Percentiles rank a stretch among this genome's conserved stretches.
phyloP scores from a whole-genome alignment of 257 asterid species.

The Nicotiana tabacum region DNA sequence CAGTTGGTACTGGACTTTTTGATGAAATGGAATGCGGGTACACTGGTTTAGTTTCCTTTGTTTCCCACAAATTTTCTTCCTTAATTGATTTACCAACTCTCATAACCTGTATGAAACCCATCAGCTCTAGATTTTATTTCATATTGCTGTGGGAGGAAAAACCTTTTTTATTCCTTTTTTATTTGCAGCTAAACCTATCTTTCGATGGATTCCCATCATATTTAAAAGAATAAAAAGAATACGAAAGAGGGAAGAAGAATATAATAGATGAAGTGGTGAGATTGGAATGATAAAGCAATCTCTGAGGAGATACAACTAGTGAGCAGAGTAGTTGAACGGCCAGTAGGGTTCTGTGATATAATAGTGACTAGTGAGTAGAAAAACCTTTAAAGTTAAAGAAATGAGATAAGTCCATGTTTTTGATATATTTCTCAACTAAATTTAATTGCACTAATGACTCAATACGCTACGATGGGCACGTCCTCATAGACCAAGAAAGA shows the following conservation, averaged over 20 bases:
- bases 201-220: neutral
- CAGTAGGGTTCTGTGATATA: neutral
- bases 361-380: neutral
- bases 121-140: neutral
- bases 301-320: neutral
- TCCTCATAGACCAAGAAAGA: neutral
- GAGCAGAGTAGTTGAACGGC: neutral
- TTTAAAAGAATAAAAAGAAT: neutral
- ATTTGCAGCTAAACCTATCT: neutral
- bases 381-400: neutral
- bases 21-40: conserved; percentile 77
- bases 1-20: conserved; percentile 74
- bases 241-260: neutral
- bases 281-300: neutral
- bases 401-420: neutral
- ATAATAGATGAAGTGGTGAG: neutral
- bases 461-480: neutral
- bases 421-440: neutral
- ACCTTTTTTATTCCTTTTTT: neutral
- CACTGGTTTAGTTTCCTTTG: conserved; percentile 16
- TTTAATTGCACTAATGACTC: neutral
- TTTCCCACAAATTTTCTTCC: conserved; percentile 8
- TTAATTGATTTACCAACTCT: neutral
- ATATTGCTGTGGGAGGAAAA: neutral
- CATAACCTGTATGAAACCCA: neutral